Conservation (phyloP, 495 filamentous ascomycete species). For the Hypoxylon fragiforme region DNA sequence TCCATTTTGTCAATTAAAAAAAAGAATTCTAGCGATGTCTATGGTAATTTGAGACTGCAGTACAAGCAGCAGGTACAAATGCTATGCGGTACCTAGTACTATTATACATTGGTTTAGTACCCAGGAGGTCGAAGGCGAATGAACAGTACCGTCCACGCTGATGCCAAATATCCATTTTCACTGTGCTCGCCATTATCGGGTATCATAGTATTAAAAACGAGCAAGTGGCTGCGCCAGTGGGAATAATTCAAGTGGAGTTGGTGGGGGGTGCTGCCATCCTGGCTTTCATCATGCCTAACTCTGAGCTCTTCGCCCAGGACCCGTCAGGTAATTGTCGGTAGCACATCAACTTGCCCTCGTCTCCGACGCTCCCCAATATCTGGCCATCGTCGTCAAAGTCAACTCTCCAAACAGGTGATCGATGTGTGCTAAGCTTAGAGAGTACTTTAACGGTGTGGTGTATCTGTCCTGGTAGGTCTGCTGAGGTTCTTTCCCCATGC, state of each 20-base stretch:
- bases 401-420: constrained; percentile 62
- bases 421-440: constrained; percentile 56
- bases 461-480: constrained; percentile 49
- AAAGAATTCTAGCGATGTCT: too few species aligned
- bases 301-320: constrained; percentile 56
- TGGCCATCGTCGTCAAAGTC: constrained; percentile 65
- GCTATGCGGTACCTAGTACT: too few species aligned
- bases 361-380: constrained; percentile 60
- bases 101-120: too few species aligned
- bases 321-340: constrained; percentile 59
- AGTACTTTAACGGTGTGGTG: constrained; percentile 52
- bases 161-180: too few species aligned
- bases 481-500: constrained; percentile 37
- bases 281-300: constrained; percentile 57
- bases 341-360: constrained; percentile 62
- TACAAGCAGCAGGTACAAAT: too few species aligned
- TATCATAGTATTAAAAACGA: too few species aligned
- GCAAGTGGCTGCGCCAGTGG: not conserved
- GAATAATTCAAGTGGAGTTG: constrained; percentile 3
- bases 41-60: too few species aligned
- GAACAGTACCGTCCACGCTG: too few species aligned
- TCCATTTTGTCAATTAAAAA: too few species aligned
- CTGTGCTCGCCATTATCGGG: too few species aligned
- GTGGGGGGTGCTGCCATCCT: constrained; percentile 44
- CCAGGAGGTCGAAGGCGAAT: too few species aligned